Evolutionary conservation across 2,329 filamentous ascomycete species (phyloP), one percentile per base, ranked within the genome.

Genomic region (Trichoderma sp.): DNA sequence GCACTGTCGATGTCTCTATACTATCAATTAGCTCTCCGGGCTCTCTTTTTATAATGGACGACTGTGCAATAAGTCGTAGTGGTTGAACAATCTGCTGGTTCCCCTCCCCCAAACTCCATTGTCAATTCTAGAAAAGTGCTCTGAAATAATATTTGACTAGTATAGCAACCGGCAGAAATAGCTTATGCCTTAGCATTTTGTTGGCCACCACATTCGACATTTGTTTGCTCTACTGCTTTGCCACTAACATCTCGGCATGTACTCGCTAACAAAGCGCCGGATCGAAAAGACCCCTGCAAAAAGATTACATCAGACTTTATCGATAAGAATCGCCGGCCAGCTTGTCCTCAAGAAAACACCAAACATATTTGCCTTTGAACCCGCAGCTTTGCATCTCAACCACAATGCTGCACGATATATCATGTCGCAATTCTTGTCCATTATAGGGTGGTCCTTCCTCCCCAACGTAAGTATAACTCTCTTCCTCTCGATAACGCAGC

Each of bases 371-470:
- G 36, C 36, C 34, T 30, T 12, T 30, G 5, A 64, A 32, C 12
- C n/a, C 6, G 13, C 36, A n/a, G 39, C n/a, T 43, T 43, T 5
- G 32, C 58, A 62, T 36, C 20, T 23, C 57, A 39, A 70, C 32
- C 68, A 70, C 36, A 32, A 70, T 70, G 68, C 68, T 70, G 15
- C 17, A 57, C 30, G 23, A 57, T 55, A 58, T 55, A 70, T 57
- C 68, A 70, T 70, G 68, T 70, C 68, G 58, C 68, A 70, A 58
- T 70, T 70, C 26, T 43, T 70, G 68, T 70, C 30, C 36, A 67
- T 71, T 15, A 64, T 71, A 71, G 69, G 69, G 62, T 71, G 69
- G 69, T 66, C 69, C 12, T 71, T 71, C 62, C 71, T 72, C 32
- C 71, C 71, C 30, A 72, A 70, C 30, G 71, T 72, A 20, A 70